A percentile compares a stretch with the other conserved stretches of the same genome.
Evolutionary conservation across 1,284 basidiomycete species (phyloP).

Genomic region (Mixia osmundae): DNA sequence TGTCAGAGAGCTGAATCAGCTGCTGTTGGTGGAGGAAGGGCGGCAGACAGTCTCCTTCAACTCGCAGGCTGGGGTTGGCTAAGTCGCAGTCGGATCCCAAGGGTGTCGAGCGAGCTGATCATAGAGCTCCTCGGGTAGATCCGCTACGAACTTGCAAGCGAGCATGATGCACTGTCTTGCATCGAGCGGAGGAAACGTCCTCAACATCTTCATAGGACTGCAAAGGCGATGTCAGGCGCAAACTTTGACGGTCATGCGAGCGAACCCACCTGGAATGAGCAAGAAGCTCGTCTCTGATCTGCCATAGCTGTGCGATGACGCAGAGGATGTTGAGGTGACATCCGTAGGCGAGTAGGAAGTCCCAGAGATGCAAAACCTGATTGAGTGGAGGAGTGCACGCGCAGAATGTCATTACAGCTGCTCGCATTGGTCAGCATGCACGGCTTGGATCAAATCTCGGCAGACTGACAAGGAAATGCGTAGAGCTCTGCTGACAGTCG

Average conservation of each 20-base stretch:
- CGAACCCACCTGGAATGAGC: constrained; percentile 28
- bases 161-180: constrained; percentile 70
- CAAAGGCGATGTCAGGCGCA: neutral
- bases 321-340: constrained; percentile 88
- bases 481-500: constrained; percentile 95
- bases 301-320: constrained; percentile 75
- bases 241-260: neutral
- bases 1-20: too few relatives aligned
- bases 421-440: neutral
- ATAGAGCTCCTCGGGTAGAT: constrained; percentile 68
- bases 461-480: constrained; percentile 68
- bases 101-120: constrained; percentile 73
- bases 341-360: constrained; percentile 87
- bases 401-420: constrained; percentile 79
- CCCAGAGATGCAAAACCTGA: constrained; percentile 84
- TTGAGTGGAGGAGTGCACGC: constrained; percentile 89
- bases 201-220: constrained; percentile 81
- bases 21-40: too few relatives aligned
- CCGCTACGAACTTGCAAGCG: constrained; percentile 73
- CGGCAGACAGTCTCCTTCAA: too few relatives aligned
- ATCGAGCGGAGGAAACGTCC: constrained; percentile 80
- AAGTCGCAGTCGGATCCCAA: too few relatives aligned
- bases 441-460: neutral
- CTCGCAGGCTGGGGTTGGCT: too few relatives aligned
- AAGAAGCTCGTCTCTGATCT: constrained; percentile 77